These are phyloP conservation scores for Rhizopus arrhizus DNA, from an alignment of 371 early-diverging fungal species.

Conservation along the genomic window DNA sequence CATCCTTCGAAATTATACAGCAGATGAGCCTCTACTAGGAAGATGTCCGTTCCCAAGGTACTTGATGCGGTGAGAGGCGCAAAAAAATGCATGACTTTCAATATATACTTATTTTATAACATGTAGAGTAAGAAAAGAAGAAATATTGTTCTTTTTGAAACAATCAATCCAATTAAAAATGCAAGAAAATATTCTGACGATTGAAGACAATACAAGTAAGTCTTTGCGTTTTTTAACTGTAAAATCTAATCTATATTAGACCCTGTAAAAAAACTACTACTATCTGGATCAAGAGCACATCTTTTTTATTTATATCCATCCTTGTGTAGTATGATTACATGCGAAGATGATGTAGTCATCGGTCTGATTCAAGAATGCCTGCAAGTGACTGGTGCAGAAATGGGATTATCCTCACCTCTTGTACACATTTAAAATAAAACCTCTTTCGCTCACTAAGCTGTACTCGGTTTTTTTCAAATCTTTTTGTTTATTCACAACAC, in stretches of 20 bases:
- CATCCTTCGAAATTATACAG: conserved; percentile 69
- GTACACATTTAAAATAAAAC: too few relatives aligned
- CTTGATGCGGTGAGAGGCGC: conserved; percentile 51
- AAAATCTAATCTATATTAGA: conserved; percentile 22
- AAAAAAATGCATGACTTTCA: not conserved
- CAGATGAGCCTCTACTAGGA: conserved; percentile 77
- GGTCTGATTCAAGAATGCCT: conserved; percentile 61
- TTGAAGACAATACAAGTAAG: conserved; percentile 27
- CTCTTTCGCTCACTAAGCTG: too few relatives aligned
- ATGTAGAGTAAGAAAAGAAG: conserved; percentile 71
- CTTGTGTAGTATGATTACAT: conserved; percentile 65
- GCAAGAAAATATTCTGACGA: conserved; percentile 47
- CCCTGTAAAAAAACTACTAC: conserved; percentile 48
- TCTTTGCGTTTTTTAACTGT: conserved; percentile 1
- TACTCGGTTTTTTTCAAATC: too few relatives aligned
- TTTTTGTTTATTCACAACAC: too few relatives aligned
- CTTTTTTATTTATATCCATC: conserved; percentile 74
- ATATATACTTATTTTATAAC: conserved; percentile 1
- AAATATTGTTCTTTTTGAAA: conserved; percentile 68
- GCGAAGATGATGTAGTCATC: conserved; percentile 60
- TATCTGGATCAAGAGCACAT: conserved; percentile 69
- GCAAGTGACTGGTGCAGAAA: conserved; percentile 53
- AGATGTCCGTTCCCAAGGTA: conserved; percentile 81
- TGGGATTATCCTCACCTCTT: conserved; percentile 35
- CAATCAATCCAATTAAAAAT: conserved; percentile 66